phyloP scores from a whole-genome alignment of 352 stramenopile species.

The Pythium grandisporangium region DNA sequence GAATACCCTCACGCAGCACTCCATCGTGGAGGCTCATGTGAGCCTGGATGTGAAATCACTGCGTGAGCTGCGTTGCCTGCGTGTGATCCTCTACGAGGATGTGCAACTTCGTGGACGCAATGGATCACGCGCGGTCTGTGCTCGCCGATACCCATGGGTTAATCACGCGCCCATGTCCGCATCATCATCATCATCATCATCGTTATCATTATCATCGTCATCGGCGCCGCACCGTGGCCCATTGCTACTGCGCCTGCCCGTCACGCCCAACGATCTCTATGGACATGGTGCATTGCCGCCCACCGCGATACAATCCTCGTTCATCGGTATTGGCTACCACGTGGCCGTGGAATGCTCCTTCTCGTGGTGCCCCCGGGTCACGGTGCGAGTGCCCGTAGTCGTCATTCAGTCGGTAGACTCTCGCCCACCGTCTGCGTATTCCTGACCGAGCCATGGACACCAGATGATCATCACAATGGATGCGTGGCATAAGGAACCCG shows the following conservation, averaged over 20 bases:
- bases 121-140: background rate
- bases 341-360: background rate
- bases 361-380: background rate
- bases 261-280: conserved; percentile 1
- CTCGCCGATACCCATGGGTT: background rate
- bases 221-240: background rate
- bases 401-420: too few species aligned
- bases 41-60: background rate
- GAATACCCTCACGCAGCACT: background rate
- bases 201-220: background rate
- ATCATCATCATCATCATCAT: too few species aligned
- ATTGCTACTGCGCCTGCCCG: conserved; percentile 2
- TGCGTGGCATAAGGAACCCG: too few species aligned
- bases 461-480: too few species aligned
- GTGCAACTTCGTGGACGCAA: background rate
- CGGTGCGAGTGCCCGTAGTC: background rate
- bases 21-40: conserved; percentile 3
- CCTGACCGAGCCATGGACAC: too few species aligned
- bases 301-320: background rate
- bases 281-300: conserved; percentile 1
- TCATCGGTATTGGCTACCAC: background rate
- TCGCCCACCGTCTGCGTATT: too few species aligned
- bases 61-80: background rate
- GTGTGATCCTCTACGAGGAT: conserved; percentile 5
- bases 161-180: background rate